These are phyloP conservation scores for Medicago truncatula DNA, from an alignment of 306 rosid genomes.

Conservation along the genomic window MtrunA17r5.0-ANR NC_053048.1:55943501-55944000, in stretches of 20 bases:
- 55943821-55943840: neutral
- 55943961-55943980: neutral
- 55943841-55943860: neutral
- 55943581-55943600: constrained; percentile 2
- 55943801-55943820: neutral
- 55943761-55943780: constrained; percentile 14
- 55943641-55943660: constrained; percentile 13
- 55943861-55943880: constrained; percentile 2
- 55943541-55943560: constrained; percentile 18
- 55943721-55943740: neutral
- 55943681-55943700: neutral
- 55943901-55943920: neutral
- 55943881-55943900: neutral
- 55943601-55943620: constrained; percentile 16
- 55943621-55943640: constrained; percentile 22
- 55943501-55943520: constrained; percentile 10
- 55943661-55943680: constrained; percentile 7
- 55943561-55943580: neutral
- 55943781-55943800: neutral
- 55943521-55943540: constrained; percentile 28
- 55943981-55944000: neutral
- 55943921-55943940: neutral
- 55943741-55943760: neutral
- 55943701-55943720: neutral
- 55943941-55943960: neutral